Evolutionary conservation across 2,329 filamentous ascomycete species (phyloP).

Genomic region (Trichoderma sp.): DNA sequence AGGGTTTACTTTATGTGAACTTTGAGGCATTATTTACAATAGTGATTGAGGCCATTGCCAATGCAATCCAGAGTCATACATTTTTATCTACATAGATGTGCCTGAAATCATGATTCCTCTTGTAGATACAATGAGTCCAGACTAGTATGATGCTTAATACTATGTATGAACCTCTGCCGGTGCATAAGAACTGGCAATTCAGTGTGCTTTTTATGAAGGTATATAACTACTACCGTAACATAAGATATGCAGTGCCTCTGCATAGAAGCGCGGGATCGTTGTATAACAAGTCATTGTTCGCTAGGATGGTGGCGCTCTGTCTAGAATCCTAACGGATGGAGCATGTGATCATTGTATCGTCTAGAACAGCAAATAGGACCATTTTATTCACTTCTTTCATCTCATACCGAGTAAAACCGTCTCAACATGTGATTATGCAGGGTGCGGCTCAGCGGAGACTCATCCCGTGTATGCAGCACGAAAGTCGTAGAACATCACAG

Average conservation of each 20-base stretch:
- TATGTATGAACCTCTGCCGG: background rate
- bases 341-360: background rate
- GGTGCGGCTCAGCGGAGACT: background rate
- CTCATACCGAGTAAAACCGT: background rate
- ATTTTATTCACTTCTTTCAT: background rate
- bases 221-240: background rate
- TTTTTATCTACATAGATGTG: no score
- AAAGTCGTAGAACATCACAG: background rate
- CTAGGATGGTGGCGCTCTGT: background rate
- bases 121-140: no score
- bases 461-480: background rate
- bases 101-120: no score
- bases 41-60: background rate
- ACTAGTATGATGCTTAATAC: background rate
- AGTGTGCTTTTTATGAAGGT: background rate
- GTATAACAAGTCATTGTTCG: background rate
- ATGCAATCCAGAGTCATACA: background rate
- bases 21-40: background rate
- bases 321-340: background rate
- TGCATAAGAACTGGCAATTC: background rate
- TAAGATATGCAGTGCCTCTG: background rate
- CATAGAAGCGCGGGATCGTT: background rate
- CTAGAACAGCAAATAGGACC: background rate
- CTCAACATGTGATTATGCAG: background rate
- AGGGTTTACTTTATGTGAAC: background rate